Conservation (phyloP, 164 flowering plant species). For the Cinnamomum micranthum region DNA sequence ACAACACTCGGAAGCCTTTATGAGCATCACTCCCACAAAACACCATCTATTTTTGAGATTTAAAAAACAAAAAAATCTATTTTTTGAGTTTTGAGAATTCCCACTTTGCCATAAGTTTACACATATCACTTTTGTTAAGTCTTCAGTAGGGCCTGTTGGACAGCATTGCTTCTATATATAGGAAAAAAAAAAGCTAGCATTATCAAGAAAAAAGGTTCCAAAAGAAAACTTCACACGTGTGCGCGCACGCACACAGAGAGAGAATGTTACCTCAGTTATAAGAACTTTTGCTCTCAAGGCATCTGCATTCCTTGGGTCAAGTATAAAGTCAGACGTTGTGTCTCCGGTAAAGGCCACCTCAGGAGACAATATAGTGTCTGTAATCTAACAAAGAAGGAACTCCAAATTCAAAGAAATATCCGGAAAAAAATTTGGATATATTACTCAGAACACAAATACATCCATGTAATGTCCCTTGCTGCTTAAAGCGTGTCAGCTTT, state of each 20-base stretch:
- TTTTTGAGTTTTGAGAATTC: too few species aligned
- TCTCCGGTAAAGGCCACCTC: constrained; percentile 99
- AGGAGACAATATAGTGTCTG: constrained; percentile 80
- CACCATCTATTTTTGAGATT: too few species aligned
- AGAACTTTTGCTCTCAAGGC: constrained; percentile 93
- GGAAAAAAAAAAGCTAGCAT: too few species aligned
- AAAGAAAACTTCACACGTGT: too few species aligned
- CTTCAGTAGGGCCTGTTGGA: too few species aligned
- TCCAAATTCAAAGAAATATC: background rate
- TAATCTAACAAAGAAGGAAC: constrained; percentile 48
- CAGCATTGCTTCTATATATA: too few species aligned
- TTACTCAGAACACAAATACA: background rate
- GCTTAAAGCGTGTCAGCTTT: background rate
- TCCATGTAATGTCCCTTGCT: background rate
- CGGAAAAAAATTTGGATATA: background rate
- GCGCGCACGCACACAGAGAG: too few species aligned
- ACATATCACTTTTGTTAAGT: too few species aligned
- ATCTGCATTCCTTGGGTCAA: constrained; percentile 89
- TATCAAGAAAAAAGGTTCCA: too few species aligned
- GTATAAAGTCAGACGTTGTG: constrained; percentile 79
- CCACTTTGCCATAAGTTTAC: too few species aligned
- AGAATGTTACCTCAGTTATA: constrained; percentile 72
- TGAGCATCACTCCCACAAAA: too few species aligned
- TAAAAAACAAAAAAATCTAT: constrained; percentile 5
- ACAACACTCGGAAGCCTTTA: too few species aligned